These are phyloP conservation scores for Botryotinia globosa DNA, from an alignment of 2,329 filamentous ascomycete genomes.

Conservation along the genomic window DNA sequence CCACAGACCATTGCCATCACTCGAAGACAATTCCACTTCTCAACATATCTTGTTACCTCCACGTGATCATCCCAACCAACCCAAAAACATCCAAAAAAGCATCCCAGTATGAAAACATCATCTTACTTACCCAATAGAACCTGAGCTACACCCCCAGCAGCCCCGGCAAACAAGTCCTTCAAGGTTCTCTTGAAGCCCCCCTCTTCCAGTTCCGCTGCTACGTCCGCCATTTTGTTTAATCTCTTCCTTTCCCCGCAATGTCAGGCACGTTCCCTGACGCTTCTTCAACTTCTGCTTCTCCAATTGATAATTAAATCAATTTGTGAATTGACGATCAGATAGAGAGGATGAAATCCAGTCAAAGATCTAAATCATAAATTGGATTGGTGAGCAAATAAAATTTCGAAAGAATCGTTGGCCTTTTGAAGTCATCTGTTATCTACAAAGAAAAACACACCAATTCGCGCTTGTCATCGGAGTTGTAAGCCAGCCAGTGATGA, in stretches of 20 bases:
- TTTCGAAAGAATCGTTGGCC: not conserved
- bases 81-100: constrained; percentile 1
- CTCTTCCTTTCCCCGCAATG: constrained; percentile 3
- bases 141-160: constrained; percentile 88
- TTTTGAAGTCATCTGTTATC: constrained; percentile 9
- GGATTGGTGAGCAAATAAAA: not conserved
- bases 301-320: not conserved
- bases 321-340: not conserved
- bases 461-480: constrained; percentile 14
- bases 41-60: not conserved
- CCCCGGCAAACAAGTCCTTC: constrained; percentile 90
- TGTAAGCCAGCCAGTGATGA: constrained; percentile 12
- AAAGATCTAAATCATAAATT: not conserved
- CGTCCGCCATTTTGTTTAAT: constrained; percentile 35
- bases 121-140: constrained; percentile 78
- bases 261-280: not conserved
- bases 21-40: not conserved
- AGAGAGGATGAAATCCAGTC: not conserved
- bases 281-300: not conserved
- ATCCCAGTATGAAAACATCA: constrained; percentile 6
- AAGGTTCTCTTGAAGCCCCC: constrained; percentile 36
- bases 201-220: constrained; percentile 36
- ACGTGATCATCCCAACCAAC: constrained; percentile 20
- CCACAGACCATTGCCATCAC: not conserved
- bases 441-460: constrained; percentile 13